These are phyloP conservation scores for Vicia sativa DNA, from an alignment of 306 rosid genomes.

Conservation along the genomic window DNA sequence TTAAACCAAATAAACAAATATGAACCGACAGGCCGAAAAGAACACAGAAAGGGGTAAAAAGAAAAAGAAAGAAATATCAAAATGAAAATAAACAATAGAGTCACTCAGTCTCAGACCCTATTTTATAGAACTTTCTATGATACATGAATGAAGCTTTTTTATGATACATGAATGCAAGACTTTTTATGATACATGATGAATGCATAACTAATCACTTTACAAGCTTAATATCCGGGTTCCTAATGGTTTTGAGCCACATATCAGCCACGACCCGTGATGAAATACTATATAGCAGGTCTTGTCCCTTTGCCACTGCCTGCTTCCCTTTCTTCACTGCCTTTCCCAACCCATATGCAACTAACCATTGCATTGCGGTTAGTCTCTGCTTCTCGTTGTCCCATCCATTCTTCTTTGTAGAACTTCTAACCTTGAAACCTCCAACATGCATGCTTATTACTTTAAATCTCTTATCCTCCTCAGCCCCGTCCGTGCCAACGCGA, in stretches of 20 bases:
- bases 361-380: constrained; percentile 92
- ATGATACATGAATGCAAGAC: constrained; percentile 30
- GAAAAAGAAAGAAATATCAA: constrained; percentile 4
- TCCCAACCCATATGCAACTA: constrained; percentile 75
- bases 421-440: constrained; percentile 77
- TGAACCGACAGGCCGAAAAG: constrained; percentile 6
- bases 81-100: background rate
- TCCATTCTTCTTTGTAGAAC: constrained; percentile 51
- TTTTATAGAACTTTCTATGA: background rate
- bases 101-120: background rate
- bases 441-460: constrained; percentile 69
- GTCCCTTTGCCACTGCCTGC: constrained; percentile 47
- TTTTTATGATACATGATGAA: constrained; percentile 20
- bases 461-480: constrained; percentile 57
- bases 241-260: constrained; percentile 93
- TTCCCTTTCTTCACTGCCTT: constrained; percentile 78
- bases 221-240: constrained; percentile 88
- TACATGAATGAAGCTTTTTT: constrained; percentile 23
- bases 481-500: constrained; percentile 23
- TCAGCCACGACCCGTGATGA: constrained; percentile 88
- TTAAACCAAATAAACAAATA: constrained; percentile 13
- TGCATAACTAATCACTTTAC: constrained; percentile 35
- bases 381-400: constrained; percentile 82
- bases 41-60: background rate
- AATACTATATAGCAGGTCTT: constrained; percentile 84